Conservation (phyloP, 1,284 basidiomycete genomes). For the Phellinidium pouzarii region DNA sequence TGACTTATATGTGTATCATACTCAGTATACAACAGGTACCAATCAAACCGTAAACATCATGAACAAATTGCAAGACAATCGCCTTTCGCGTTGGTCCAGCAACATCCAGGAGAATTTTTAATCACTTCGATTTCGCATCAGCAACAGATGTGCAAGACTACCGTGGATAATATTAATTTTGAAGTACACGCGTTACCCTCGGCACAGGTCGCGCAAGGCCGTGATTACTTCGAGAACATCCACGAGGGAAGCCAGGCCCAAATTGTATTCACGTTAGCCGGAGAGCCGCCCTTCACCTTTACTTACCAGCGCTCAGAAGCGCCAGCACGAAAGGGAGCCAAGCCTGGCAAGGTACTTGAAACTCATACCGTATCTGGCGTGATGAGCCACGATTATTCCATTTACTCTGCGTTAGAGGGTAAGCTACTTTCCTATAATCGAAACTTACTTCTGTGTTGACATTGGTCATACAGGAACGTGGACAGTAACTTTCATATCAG, state of each 20-base stretch:
- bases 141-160: slow-evolving; percentile 81
- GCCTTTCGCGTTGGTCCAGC: slow-evolving; percentile 79
- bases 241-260: slow-evolving; percentile 92
- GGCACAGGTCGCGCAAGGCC: slow-evolving; percentile 83
- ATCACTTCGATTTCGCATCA: slow-evolving; percentile 87
- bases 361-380: slow-evolving; percentile 86
- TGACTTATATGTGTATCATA: slow-evolving; percentile 9
- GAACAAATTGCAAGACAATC: slow-evolving; percentile 72
- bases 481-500: slow-evolving; percentile 87
- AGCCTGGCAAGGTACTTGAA: slow-evolving; percentile 70
- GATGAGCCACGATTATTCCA: slow-evolving; percentile 71
- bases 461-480: slow-evolving; percentile 58
- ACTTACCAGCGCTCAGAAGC: slow-evolving; percentile 80
- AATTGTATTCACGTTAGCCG: slow-evolving; percentile 83
- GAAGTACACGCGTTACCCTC: slow-evolving; percentile 80
- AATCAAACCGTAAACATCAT: slow-evolving; percentile 71
- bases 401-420: slow-evolving; percentile 87
- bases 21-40: slow-evolving; percentile 48
- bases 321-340: slow-evolving; percentile 53
- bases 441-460: background rate
- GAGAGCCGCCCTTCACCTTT: slow-evolving; percentile 93
- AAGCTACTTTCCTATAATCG: slow-evolving; percentile 23
- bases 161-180: slow-evolving; percentile 71
- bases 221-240: slow-evolving; percentile 76
- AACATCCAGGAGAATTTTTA: slow-evolving; percentile 75